Conservation (phyloP, 305 asterid species). For the Coffea humblotiana region DNA sequence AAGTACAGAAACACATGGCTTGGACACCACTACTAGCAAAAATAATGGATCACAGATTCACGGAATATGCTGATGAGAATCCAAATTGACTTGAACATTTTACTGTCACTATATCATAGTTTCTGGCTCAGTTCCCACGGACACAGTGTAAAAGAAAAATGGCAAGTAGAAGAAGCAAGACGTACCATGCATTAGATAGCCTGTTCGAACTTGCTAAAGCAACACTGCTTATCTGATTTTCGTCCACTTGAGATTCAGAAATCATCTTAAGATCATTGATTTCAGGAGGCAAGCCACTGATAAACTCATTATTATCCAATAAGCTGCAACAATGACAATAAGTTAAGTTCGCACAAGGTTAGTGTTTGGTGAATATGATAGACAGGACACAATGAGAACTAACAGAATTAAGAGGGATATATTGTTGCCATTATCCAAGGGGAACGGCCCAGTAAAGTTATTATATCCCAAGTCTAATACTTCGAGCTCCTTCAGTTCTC, state of each 20-base stretch:
- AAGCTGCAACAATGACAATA: conserved; percentile 27
- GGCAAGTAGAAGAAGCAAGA: background rate
- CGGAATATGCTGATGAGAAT: background rate
- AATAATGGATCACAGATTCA: background rate
- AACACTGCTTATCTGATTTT: conserved; percentile 10
- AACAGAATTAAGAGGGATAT: conserved; percentile 31
- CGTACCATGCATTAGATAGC: conserved; percentile 18
- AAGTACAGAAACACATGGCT: background rate
- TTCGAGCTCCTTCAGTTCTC: conserved; percentile 36
- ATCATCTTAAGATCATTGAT: conserved; percentile 20
- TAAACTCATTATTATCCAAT: conserved; percentile 29
- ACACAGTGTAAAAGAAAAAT: background rate
- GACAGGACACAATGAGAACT: conserved; percentile 12
- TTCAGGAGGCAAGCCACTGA: conserved; percentile 25
- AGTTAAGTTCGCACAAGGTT: conserved; percentile 4
- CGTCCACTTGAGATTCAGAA: conserved; percentile 27
- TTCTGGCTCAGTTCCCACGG: background rate
- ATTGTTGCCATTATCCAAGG: conserved; percentile 24
- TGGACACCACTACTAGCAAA: background rate
- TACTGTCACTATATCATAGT: background rate
- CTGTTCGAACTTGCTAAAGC: background rate
- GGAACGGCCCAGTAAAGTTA: conserved; percentile 32
- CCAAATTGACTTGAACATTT: background rate
- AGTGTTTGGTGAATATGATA: background rate
- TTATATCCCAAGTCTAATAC: conserved; percentile 40